Evolutionary conservation across 139 green algal species (phyloP).

Genomic region (Chlorella sp.): DNA sequence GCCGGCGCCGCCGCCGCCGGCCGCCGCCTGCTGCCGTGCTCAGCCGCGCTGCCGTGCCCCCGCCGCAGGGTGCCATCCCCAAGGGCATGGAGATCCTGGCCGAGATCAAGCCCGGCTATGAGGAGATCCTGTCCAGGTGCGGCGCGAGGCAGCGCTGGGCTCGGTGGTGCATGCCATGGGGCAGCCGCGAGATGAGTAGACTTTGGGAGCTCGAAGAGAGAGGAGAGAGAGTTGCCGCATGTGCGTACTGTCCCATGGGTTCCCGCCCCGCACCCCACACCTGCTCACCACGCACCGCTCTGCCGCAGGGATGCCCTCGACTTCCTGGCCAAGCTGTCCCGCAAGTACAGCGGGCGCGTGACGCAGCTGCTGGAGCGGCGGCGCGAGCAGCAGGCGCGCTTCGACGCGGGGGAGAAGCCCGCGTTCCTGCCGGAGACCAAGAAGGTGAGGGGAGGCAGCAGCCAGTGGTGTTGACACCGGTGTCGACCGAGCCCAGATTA

Average conservation of each 20-base stretch:
- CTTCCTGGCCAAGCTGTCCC: slow-evolving; percentile 81
- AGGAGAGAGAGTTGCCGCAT: no score
- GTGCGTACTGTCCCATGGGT: not conserved
- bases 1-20: no score
- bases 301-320: slow-evolving; percentile 51
- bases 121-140: slow-evolving; percentile 22
- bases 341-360: slow-evolving; percentile 71
- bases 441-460: slow-evolving; percentile 41
- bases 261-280: no score
- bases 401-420: slow-evolving; percentile 63
- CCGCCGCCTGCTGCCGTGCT: not conserved
- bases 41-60: not conserved
- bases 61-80: slow-evolving; percentile 5
- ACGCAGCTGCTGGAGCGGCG: slow-evolving; percentile 73
- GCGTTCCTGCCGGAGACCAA: slow-evolving; percentile 79
- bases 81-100: slow-evolving; percentile 30
- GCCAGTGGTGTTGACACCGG: no score
- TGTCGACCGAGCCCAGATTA: no score
- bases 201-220: no score
- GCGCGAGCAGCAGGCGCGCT: slow-evolving; percentile 63
- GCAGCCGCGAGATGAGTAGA: no score
- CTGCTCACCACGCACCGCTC: no score
- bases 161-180: not conserved
- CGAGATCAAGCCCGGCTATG: slow-evolving; percentile 30
- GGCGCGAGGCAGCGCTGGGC: no score